A percentile compares a stretch with the other conserved stretches of the same genome.
phyloP scores from a whole-genome alignment of 768 basidiomycete genomes.

The Serpula lacrymans region DNA sequence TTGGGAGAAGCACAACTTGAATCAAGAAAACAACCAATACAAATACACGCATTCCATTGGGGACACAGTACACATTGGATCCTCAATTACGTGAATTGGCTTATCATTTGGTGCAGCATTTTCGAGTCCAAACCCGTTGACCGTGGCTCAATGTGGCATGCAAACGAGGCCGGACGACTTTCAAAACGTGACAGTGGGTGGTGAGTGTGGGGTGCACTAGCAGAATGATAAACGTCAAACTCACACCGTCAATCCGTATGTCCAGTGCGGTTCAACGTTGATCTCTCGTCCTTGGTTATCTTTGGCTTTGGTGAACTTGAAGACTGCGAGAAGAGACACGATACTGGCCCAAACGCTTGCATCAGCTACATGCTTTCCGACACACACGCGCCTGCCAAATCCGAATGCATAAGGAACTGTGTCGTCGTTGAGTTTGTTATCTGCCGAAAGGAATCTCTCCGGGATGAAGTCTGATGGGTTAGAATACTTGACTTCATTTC shows the following conservation, averaged over 20 bases:
- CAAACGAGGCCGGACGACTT: no score
- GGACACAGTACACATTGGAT: no score
- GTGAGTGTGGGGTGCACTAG: no score
- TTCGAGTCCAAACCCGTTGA: no score
- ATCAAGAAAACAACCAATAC: no score
- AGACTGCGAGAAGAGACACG: constrained; percentile 4
- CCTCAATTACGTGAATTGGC: no score
- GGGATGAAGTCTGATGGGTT: constrained; percentile 31
- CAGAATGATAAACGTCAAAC: no score
- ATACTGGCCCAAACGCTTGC: constrained; percentile 8
- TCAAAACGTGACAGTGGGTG: no score
- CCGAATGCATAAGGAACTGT: constrained; percentile 6
- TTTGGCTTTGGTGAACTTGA: constrained; percentile 6
- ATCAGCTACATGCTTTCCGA: constrained; percentile 7
- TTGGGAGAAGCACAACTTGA: no score
- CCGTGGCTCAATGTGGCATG: no score
- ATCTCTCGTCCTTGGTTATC: constrained; percentile 8
- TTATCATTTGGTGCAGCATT: no score
- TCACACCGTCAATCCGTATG: constrained; percentile 1
- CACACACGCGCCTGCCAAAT: constrained; percentile 10
- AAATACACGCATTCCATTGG: no score
- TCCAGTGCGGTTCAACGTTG: constrained; percentile 3
- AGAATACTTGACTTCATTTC: constrained; percentile 19
- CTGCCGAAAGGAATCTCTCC: constrained; percentile 30
- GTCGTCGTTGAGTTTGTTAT: neutral